These are phyloP conservation scores for Linum usitatissimum DNA, from an alignment of 345 rosid genomes.

Conservation along the genomic window DNA sequence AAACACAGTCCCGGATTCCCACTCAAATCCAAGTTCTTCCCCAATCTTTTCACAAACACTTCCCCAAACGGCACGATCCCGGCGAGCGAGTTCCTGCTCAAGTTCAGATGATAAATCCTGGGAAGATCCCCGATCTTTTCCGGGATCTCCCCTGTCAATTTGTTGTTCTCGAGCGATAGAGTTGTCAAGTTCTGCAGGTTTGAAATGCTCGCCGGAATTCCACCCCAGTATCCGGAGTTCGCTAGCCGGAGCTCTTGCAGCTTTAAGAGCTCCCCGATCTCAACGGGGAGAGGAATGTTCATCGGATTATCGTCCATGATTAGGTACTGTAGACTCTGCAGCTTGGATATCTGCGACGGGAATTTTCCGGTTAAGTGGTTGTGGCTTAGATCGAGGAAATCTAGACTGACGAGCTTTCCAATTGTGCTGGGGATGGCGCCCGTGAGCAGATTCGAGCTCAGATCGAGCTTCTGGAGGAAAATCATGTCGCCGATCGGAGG, in stretches of 20 bases:
- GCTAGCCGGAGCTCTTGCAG: constrained; percentile 75
- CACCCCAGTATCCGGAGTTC: constrained; percentile 62
- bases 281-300: constrained; percentile 47
- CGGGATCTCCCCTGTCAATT: constrained; percentile 64
- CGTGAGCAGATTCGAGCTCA: constrained; percentile 55
- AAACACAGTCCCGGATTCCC: constrained; percentile 76
- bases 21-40: constrained; percentile 73
- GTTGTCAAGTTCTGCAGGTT: constrained; percentile 51
- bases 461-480: constrained; percentile 74
- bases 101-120: constrained; percentile 65
- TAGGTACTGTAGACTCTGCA: constrained; percentile 61
- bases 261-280: constrained; percentile 41
- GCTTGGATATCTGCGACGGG: constrained; percentile 46
- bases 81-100: constrained; percentile 50
- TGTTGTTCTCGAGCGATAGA: constrained; percentile 73
- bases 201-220: constrained; percentile 47
- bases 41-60: constrained; percentile 48
- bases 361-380: constrained; percentile 50
- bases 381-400: constrained; percentile 68
- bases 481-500: constrained; percentile 45
- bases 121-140: constrained; percentile 33
- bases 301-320: constrained; percentile 84
- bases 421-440: constrained; percentile 53
- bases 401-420: constrained; percentile 39
- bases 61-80: constrained; percentile 70